Evolutionary conservation across 225 moss, liverwort and hornwort genomes (phyloP), one percentile per base, ranked within the genome.

Genomic region (Neckera pumila): DNA sequence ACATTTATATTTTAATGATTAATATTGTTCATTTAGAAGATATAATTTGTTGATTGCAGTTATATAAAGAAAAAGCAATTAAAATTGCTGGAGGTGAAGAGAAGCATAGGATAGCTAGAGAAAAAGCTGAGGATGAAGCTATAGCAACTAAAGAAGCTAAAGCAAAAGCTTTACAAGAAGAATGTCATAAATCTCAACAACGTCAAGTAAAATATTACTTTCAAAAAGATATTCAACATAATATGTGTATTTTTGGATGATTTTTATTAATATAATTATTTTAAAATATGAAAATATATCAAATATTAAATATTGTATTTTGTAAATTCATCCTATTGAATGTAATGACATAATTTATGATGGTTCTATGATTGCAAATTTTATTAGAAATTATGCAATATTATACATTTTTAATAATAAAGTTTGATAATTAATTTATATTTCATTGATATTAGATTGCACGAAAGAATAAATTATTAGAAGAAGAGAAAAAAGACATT

Each of bases 121-220:
- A 92, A 86, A 88, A 83, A 76, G 80, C 12, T 10, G 89, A 92
- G 17, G 91, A 92, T 49, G 84, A 86, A 19, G 74, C 27, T 25
- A 1, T 79, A 40, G 79, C 25, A 51, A 0, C 19, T 56, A 92
- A 92, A 79, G 72, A 76, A 86, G 63, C 62, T 19, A 92, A 88
- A 71, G 26, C 66, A 40, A 92, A 91, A 89, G 51, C 22, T 18
- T 84, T 92, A 22, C 7, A 81, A 36, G 87, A 70, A 71, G 92
- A 92, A 40, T 92, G 92, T 42, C 76, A 92, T n/a, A 91, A 88
- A 20, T 88, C 91, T 69, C 83, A 51, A 36, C 89, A 91, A 89
- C 7, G 6, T 31, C 92, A 92, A 88, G 92, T 92, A 84, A 22
- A 0, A 43, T 26, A 10, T 17, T 51, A 26, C 0, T n/a, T 53